Evolutionary conservation across 2,329 filamentous ascomycete genomes (phyloP), one percentile per base, ranked within the genome.

Genomic region (Microascus cirrosus): DNA sequence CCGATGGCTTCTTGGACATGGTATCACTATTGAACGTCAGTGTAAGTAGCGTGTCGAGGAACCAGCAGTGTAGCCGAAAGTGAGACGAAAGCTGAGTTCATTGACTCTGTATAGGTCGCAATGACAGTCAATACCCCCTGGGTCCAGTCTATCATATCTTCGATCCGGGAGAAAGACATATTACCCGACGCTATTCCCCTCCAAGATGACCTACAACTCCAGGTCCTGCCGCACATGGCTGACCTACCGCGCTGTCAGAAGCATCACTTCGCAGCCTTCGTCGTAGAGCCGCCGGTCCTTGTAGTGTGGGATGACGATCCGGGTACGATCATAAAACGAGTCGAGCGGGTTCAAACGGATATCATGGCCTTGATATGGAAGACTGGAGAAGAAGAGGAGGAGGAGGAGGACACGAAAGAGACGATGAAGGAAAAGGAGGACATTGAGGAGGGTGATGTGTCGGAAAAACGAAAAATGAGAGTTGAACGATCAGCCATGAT

Each of bases 101-200:
- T 36, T 22, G 39, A 42, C 15, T 45, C 1, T 7, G n/a, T 22
- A 2, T 54, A 85, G 80, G 82, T 78, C 63, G 84, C 84, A 55
- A 85, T 87, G 78, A 88, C 85, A 3, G 75, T 87, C 61, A 85
- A 82, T 65, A 87, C 84, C 3, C 75, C 78, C 59, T 78, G 86
- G 48, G 83, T 87, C 64, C 79, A 81, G 62, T 74, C 84, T 32
- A 77, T 87, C 61, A 71, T 86, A 7, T 65, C 65, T 51, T 68
- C 70, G 3, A 71, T 77, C 59, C 70, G 74, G 54, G 76, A 73
- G 53, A 71, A 76, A 24, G 59, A 58, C 5, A 63, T 65, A 2
- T 45, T 24, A 13, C 62, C 73, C 24, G 71, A 79, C 18, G 84
- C 79, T 62, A 80, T 87, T 11, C 82, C 84, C 11, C 71, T 87